Percentiles rank a stretch among this genome's conserved stretches.
Conservation (phyloP, 352 stramenopile genomes). For the Globisporangium mamillatum region DNA sequence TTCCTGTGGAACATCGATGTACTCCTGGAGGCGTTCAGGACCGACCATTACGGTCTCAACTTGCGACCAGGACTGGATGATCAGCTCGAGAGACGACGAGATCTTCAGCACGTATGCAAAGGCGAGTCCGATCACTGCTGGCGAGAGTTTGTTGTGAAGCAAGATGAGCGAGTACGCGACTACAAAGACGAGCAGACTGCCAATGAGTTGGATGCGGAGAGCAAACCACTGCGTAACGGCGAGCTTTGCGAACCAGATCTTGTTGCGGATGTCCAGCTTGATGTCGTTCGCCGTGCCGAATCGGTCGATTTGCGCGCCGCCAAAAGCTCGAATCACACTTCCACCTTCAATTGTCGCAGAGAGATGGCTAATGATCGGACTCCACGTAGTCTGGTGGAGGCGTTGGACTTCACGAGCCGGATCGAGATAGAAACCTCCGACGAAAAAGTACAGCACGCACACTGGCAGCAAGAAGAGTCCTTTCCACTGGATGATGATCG, state of each 20-base stretch:
- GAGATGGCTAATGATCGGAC: conserved; percentile 48
- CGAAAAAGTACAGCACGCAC: conserved; percentile 72
- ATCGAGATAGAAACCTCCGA: conserved; percentile 43
- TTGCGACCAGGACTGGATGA: conserved; percentile 48
- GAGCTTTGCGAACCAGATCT: conserved; percentile 35
- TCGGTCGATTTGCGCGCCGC: conserved; percentile 29
- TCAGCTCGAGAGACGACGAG: conserved; percentile 67
- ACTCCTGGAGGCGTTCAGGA: conserved; percentile 79
- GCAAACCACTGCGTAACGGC: conserved; percentile 49
- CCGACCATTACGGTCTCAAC: conserved; percentile 70
- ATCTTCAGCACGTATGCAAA: conserved; percentile 81
- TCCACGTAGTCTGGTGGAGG: conserved; percentile 41
- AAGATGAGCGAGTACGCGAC: conserved; percentile 40
- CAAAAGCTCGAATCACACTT: conserved; percentile 55
- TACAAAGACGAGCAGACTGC: conserved; percentile 86
- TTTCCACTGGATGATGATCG: conserved; percentile 81
- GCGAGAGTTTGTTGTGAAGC: conserved; percentile 23
- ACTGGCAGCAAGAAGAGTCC: conserved; percentile 83
- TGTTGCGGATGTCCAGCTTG: conserved; percentile 42
- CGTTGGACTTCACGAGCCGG: conserved; percentile 52
- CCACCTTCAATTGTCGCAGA: conserved; percentile 54
- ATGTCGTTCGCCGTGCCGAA: conserved; percentile 35
- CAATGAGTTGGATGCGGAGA: conserved; percentile 64
- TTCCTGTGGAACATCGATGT: conserved; percentile 45
- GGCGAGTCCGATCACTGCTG: conserved; percentile 74